phyloP scores from a whole-genome alignment of 169 alveolate genomes.

The Eimeria maxima region DNA sequence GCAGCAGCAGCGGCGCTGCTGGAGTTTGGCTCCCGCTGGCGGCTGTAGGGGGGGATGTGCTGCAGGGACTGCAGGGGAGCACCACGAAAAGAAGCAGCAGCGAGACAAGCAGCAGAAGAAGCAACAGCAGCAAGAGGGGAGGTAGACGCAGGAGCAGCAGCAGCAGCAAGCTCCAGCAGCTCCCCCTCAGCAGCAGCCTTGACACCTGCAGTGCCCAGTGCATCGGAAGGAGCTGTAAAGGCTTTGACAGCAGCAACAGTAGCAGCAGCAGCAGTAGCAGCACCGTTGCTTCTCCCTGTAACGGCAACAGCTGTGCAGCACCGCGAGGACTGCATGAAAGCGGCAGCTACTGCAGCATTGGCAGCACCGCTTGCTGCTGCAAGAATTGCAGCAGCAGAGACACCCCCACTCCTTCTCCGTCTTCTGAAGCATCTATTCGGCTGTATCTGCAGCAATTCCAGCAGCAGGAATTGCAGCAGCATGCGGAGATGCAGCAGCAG shows the following conservation, averaged over 20 bases:
- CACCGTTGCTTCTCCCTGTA: slow-evolving; percentile 43
- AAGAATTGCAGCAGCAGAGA: not conserved
- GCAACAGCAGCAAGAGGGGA: slow-evolving; percentile 30
- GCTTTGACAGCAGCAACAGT: not conserved
- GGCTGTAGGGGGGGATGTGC: not conserved
- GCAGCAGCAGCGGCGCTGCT: slow-evolving; percentile 55
- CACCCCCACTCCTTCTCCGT: not conserved
- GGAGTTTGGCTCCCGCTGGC: slow-evolving; percentile 46
- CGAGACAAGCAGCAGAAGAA: slow-evolving; percentile 21
- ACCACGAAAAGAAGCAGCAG: not conserved
- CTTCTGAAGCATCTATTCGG: not conserved
- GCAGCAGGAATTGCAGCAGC: not conserved
- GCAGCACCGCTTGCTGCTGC: slow-evolving; percentile 49
- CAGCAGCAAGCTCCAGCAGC: slow-evolving; percentile 42
- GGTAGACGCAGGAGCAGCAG: slow-evolving; percentile 34
- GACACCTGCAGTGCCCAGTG: slow-evolving; percentile 48
- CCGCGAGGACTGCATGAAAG: not conserved
- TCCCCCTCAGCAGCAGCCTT: not conserved
- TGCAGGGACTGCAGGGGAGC: slow-evolving; percentile 18
- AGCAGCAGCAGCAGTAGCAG: slow-evolving; percentile 45
- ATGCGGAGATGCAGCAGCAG: not conserved
- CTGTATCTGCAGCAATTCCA: not conserved
- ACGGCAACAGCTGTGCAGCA: slow-evolving; percentile 27
- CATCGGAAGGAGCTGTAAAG: not conserved
- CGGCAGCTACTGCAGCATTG: slow-evolving; percentile 51